Percentiles rank a stretch among this genome's conserved stretches.
phyloP scores from a whole-genome alignment of 305 asterid species.

The Plantago lanceolata region DNA sequence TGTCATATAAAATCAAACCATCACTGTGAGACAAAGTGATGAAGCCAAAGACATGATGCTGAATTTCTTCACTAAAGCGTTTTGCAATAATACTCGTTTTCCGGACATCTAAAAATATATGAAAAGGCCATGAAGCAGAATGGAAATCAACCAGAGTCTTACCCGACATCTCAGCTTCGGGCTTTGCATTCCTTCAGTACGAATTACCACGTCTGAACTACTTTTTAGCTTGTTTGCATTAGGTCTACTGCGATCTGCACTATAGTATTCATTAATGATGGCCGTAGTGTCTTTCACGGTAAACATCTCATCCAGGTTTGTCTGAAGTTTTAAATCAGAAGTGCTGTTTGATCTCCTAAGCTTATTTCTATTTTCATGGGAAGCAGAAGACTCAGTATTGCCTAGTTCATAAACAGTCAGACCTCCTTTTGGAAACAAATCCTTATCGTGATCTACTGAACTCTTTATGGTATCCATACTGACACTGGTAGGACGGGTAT shows the following conservation, averaged over 20 bases:
- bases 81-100: neutral
- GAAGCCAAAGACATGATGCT: slow-evolving; percentile 16
- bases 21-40: slow-evolving; percentile 19
- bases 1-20: neutral
- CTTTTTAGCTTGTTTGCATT: slow-evolving; percentile 40
- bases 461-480: slow-evolving; percentile 30
- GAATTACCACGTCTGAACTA: slow-evolving; percentile 57
- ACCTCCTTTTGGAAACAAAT: slow-evolving; percentile 32
- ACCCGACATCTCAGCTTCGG: slow-evolving; percentile 91
- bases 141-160: slow-evolving; percentile 25
- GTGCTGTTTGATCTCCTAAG: slow-evolving; percentile 90
- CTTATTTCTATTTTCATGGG: slow-evolving; percentile 49
- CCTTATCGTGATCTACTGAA: slow-evolving; percentile 34
- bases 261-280: slow-evolving; percentile 71
- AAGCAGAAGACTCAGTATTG: slow-evolving; percentile 33
- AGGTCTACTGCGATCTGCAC: slow-evolving; percentile 44
- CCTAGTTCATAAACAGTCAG: slow-evolving; percentile 35
- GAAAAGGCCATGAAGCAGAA: slow-evolving; percentile 19
- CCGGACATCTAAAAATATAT: neutral
- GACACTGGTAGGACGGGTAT: slow-evolving; percentile 36
- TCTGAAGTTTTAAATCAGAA: slow-evolving; percentile 58
- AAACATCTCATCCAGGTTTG: slow-evolving; percentile 41
- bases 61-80: slow-evolving; percentile 11
- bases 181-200: slow-evolving; percentile 50
- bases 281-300: slow-evolving; percentile 42